These are phyloP conservation scores for Trichoderma gracile DNA, from an alignment of 2,329 filamentous ascomycete genomes.

Conservation along the genomic window DNA sequence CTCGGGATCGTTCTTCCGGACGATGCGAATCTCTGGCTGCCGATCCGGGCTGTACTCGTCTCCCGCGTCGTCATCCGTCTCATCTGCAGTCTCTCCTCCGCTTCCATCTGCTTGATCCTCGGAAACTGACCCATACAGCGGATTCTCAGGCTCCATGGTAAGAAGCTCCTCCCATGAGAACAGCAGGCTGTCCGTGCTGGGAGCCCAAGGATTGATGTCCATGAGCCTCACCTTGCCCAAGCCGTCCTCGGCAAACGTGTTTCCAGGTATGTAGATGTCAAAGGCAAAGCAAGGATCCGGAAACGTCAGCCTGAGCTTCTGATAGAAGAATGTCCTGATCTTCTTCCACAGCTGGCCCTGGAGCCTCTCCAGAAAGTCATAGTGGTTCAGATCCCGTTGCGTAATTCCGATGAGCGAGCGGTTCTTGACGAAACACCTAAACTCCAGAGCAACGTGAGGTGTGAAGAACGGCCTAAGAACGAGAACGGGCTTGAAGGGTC, in stretches of 20 bases:
- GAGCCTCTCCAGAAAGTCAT: slow-evolving; percentile 71
- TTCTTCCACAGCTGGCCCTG: slow-evolving; percentile 65
- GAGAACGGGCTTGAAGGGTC: slow-evolving; percentile 70
- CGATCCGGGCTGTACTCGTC: slow-evolving; percentile 58
- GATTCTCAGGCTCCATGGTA: slow-evolving; percentile 63
- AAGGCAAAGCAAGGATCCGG: slow-evolving; percentile 83
- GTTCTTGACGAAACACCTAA: slow-evolving; percentile 90
- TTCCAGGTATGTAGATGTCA: slow-evolving; percentile 85
- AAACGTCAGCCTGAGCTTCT: slow-evolving; percentile 73
- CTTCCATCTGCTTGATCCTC: slow-evolving; percentile 39
- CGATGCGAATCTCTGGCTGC: slow-evolving; percentile 76
- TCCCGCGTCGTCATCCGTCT: slow-evolving; percentile 42
- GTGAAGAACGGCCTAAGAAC: slow-evolving; percentile 86
- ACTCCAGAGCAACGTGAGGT: slow-evolving; percentile 88
- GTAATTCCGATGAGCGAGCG: slow-evolving; percentile 77
- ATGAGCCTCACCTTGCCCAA: slow-evolving; percentile 80
- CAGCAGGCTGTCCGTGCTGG: slow-evolving; percentile 81
- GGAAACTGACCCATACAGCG: slow-evolving; percentile 52
- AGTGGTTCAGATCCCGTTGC: slow-evolving; percentile 89
- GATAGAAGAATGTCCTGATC: slow-evolving; percentile 75
- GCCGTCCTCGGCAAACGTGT: slow-evolving; percentile 53
- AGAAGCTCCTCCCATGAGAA: slow-evolving; percentile 91
- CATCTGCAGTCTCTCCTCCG: slow-evolving; percentile 43
- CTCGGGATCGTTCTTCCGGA: slow-evolving; percentile 82
- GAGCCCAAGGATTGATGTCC: slow-evolving; percentile 94